Evolutionary conservation across 2,329 filamentous ascomycete genomes (phyloP).

Genomic region (Nothopassalora personata): DNA sequence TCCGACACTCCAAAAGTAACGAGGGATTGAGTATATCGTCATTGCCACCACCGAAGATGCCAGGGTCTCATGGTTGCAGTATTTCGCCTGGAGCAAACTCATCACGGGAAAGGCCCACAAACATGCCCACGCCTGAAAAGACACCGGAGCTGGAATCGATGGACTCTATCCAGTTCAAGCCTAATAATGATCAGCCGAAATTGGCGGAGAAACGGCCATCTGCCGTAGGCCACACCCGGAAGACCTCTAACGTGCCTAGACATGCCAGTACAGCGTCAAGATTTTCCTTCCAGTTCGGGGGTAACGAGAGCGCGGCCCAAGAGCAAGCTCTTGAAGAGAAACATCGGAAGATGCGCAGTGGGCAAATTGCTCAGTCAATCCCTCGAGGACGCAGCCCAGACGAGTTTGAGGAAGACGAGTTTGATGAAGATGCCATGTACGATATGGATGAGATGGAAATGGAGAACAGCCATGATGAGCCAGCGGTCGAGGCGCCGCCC

Average conservation of each 20-base stretch:
- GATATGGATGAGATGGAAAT: conserved; percentile 45
- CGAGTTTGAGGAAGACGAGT: conserved; percentile 33
- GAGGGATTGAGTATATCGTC: background rate
- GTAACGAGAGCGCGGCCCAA: conserved; percentile 56
- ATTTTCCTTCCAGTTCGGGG: conserved; percentile 75
- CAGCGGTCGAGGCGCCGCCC: background rate
- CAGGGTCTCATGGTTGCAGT: background rate
- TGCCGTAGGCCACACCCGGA: conserved; percentile 28
- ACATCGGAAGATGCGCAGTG: conserved; percentile 39
- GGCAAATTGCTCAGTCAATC: conserved; percentile 10
- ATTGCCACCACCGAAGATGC: background rate
- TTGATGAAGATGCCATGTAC: conserved; percentile 39
- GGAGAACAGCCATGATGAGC: conserved; percentile 11
- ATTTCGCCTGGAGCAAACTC: conserved; percentile 1
- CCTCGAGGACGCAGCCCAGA: conserved; percentile 15
- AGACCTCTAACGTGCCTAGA: conserved; percentile 30
- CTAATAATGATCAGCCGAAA: conserved; percentile 12
- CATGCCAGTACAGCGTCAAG: conserved; percentile 64
- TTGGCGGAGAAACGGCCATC: conserved; percentile 29
- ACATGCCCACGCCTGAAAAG: conserved; percentile 16
- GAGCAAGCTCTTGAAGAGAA: conserved; percentile 68
- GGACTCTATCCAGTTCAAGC: conserved; percentile 11
- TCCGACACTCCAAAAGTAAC: conserved; percentile 3
- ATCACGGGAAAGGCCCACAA: conserved; percentile 7
- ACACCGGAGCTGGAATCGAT: conserved; percentile 11